Percentiles rank a stretch among this genome's conserved stretches.
Conservation (phyloP, 176 grass and related monocot species). For the Carex parvula region DNA sequence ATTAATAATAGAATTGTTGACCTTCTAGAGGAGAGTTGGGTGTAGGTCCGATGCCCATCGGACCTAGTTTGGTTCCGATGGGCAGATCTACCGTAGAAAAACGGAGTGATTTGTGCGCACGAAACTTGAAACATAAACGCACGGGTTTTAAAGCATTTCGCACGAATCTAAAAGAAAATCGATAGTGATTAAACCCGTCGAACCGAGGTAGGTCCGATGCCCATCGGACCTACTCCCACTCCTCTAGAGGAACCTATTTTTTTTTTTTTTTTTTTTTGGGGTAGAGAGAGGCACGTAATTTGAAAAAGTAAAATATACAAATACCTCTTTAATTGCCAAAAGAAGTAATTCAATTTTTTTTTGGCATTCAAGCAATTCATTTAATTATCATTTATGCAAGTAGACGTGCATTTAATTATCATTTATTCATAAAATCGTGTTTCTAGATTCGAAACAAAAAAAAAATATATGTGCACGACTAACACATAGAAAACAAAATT, state of each 20-base stretch:
- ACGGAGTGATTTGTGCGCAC: too few relatives aligned
- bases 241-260: background rate
- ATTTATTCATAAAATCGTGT: background rate
- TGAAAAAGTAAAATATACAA: background rate
- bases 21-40: background rate
- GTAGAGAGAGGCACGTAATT: background rate
- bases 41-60: too few relatives aligned
- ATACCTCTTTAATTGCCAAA: background rate
- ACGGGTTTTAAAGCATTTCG: too few relatives aligned
- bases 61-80: too few relatives aligned
- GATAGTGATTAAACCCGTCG: too few relatives aligned
- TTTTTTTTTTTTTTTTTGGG: too few relatives aligned
- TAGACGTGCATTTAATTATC: background rate
- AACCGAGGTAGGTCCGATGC: too few relatives aligned
- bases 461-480: background rate
- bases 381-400: background rate
- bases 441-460: background rate
- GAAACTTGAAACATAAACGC: too few relatives aligned
- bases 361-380: background rate
- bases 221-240: too few relatives aligned
- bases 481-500: background rate
- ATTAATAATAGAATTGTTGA: background rate
- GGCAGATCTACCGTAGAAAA: too few relatives aligned
- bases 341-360: background rate
- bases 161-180: too few relatives aligned